Evolutionary conservation across 768 basidiomycete genomes (phyloP).

Genomic region (Ephemerocybe angulata): DNA sequence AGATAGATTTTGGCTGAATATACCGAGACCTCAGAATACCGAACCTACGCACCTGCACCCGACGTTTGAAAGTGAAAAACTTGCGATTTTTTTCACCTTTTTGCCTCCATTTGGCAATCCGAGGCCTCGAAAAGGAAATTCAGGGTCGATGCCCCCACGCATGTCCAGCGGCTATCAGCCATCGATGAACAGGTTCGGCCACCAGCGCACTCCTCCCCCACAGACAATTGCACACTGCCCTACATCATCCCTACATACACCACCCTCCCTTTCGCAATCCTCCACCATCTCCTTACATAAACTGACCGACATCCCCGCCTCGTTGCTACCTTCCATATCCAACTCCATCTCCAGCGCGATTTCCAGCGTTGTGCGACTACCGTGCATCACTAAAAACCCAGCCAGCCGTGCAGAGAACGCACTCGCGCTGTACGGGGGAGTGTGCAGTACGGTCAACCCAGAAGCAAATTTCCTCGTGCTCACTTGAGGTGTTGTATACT

Average conservation of each 20-base stretch:
- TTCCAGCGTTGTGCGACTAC: constrained; percentile 59
- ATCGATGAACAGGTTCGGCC: constrained; percentile 54
- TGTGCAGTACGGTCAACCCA: constrained; percentile 79
- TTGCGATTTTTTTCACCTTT: too few relatives aligned
- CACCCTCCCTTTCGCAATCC: constrained; percentile 2
- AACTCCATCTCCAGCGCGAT: constrained; percentile 70
- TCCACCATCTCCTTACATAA: constrained; percentile 8
- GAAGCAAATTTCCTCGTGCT: constrained; percentile 64
- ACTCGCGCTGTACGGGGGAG: constrained; percentile 65
- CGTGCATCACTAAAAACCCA: constrained; percentile 46
- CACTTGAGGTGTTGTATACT: constrained; percentile 66
- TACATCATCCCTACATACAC: constrained; percentile 9
- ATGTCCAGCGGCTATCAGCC: too few relatives aligned
- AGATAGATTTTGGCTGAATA: too few relatives aligned
- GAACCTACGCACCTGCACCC: too few relatives aligned
- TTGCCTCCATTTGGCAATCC: too few relatives aligned
- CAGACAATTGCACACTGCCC: constrained; percentile 9
- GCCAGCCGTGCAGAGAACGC: constrained; percentile 69
- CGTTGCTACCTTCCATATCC: constrained; percentile 72
- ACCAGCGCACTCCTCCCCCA: constrained; percentile 47
- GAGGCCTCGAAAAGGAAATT: constrained; percentile 24
- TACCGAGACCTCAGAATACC: too few relatives aligned
- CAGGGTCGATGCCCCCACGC: too few relatives aligned
- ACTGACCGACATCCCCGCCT: constrained; percentile 46
- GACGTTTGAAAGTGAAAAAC: too few relatives aligned